Conservation (phyloP, 2,329 filamentous ascomycete species). For the Ascochyta rabiei region DNA sequence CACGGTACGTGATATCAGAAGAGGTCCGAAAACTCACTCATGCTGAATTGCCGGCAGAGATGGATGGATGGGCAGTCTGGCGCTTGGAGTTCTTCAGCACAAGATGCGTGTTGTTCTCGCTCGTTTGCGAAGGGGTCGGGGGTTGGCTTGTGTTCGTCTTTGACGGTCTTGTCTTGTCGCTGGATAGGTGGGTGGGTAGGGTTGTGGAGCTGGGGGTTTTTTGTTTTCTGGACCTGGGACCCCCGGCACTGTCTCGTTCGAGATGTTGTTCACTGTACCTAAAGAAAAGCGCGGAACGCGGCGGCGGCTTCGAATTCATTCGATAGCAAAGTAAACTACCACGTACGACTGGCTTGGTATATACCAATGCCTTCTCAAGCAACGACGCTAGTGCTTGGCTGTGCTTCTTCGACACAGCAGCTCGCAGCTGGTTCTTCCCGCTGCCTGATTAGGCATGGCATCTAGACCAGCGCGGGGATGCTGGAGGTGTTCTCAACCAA, state of each 20-base stretch:
- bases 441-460: constrained; percentile 2
- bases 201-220: no score
- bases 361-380: background rate
- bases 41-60: constrained; percentile 71
- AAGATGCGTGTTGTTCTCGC: constrained; percentile 35
- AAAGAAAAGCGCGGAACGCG: no score
- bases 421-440: background rate
- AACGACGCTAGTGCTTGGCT: constrained; percentile 1
- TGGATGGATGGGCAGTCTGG: constrained; percentile 70
- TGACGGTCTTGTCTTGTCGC: no score
- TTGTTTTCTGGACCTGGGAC: background rate
- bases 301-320: no score
- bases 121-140: constrained; percentile 19
- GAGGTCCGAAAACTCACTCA: constrained; percentile 61
- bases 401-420: background rate
- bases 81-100: constrained; percentile 66
- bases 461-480: constrained; percentile 10
- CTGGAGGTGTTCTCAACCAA: constrained; percentile 3
- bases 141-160: constrained; percentile 24
- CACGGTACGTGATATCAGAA: background rate
- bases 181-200: no score
- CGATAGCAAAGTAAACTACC: no score
- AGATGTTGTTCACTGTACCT: no score
- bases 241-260: background rate
- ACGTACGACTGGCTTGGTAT: background rate